Base-by-base conservation (phyloP, 1,284 basidiomycete genomes). In the Leccinum cinnamomeum region DNA sequence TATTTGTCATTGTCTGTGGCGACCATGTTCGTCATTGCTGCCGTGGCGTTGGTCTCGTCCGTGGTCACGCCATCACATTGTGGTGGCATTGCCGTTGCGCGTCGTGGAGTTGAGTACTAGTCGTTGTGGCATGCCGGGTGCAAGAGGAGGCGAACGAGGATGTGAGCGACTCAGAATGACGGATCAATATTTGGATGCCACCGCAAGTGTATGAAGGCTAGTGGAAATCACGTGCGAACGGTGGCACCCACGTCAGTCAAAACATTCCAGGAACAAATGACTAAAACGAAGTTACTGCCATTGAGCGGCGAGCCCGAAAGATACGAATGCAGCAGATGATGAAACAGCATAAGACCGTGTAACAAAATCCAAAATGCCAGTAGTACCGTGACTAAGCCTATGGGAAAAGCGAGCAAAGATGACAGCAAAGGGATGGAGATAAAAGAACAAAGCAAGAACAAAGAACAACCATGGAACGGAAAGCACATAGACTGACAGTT, bases 291-390 rank as follows among this genome's bases (percentile, higher is more conserved):
- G 85, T 53, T 74, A 89, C 92, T 33, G 94, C 94, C 83, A 78
- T 96, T 97, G 67, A 95, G 14, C 37, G 37, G 37, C 37, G 37
- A 37, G 84, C 75, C 94, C 94, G 72, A 97, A 97, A 84, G 94
- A 95, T 62, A 88, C 79, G 82, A 96, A 97, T 18, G 91, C 89
- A 44, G 91, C 94, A 8, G 94, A 89, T 30, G 94, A 96, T 12
- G 90, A 94, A 56, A 93, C 78, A 53, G 94, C 94, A 78, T 97
- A 97, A 58, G 82, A 84, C 92, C 94, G 96, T 1, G 92, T 95
- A 14, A 94, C 93, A 37, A 87, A 79, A 70, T 88, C 90, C 39
- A 91, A 82, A 53, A 96, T 78, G 59, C 37, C 37, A 37, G 37
- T 37, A 14, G 37, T 37, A 37, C 37, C 37, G 37, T 37, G 37